Conservation (phyloP, 768 basidiomycete genomes). For the Coprinopsis cinerea region DNA sequence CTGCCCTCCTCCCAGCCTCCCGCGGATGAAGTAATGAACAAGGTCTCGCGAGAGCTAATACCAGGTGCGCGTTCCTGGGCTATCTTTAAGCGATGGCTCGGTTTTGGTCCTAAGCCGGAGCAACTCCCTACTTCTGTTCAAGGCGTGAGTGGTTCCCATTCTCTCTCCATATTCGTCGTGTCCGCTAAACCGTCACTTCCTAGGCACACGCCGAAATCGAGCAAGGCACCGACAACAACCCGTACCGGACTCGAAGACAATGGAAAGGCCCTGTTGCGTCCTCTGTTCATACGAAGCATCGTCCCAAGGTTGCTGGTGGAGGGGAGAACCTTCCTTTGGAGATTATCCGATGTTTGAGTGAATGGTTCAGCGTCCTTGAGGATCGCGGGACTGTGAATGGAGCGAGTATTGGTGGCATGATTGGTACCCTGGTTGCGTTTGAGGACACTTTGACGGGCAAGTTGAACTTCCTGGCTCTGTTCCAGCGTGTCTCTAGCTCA, state of each 20-base stretch:
- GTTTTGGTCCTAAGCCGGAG: slow-evolving; percentile 15
- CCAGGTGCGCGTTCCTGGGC: slow-evolving; percentile 30
- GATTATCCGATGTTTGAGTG: slow-evolving; percentile 47
- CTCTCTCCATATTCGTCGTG: not conserved
- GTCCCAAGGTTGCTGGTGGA: slow-evolving; percentile 29
- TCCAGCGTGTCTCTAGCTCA: not conserved
- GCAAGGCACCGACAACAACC: slow-evolving; percentile 14
- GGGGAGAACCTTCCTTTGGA: slow-evolving; percentile 58
- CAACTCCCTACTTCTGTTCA: slow-evolving; percentile 8
- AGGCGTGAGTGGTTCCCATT: not conserved
- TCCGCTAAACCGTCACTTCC: not conserved
- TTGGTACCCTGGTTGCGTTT: slow-evolving; percentile 41
- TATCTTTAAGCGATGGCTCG: slow-evolving; percentile 16
- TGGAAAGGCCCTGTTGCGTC: slow-evolving; percentile 36
- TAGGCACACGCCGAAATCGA: not conserved
- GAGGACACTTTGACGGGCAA: slow-evolving; percentile 49
- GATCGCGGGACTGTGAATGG: slow-evolving; percentile 52
- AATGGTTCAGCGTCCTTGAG: slow-evolving; percentile 55
- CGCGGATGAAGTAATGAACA: slow-evolving; percentile 19
- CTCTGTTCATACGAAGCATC: slow-evolving; percentile 26
- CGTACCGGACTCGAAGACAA: slow-evolving; percentile 15
- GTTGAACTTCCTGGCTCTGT: slow-evolving; percentile 8
- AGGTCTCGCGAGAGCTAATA: slow-evolving; percentile 32
- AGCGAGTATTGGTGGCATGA: slow-evolving; percentile 44
- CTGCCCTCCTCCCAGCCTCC: slow-evolving; percentile 32